These are phyloP conservation scores for Trametes maxima DNA, from an alignment of 768 basidiomycete species.

Conservation along the genomic window DNA sequence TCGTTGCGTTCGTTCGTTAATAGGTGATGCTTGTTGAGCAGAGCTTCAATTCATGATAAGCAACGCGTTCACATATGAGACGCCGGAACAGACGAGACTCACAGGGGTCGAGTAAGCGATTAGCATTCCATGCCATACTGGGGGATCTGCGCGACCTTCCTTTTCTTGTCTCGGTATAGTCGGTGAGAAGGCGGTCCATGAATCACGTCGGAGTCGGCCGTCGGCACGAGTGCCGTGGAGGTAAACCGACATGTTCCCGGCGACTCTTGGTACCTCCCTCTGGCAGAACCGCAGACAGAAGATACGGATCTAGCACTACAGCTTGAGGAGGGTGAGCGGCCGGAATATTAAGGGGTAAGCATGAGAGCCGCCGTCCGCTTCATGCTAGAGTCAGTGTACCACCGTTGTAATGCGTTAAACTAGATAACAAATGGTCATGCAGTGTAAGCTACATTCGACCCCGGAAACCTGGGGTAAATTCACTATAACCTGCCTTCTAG, in stretches of 20 bases:
- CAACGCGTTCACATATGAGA: background rate
- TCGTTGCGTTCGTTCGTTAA: background rate
- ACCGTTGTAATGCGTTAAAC: no score
- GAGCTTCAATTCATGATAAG: background rate
- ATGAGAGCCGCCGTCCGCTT: no score
- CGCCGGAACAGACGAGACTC: background rate
- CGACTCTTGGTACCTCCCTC: background rate
- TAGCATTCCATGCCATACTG: background rate
- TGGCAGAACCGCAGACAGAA: no score
- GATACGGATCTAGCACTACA: no score
- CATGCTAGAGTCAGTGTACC: no score
- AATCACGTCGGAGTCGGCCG: background rate
- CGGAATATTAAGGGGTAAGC: no score
- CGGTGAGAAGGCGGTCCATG: slow-evolving; percentile 1
- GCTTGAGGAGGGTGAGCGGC: no score
- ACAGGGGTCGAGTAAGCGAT: slow-evolving; percentile 1
- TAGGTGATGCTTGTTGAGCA: background rate
- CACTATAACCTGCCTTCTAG: slow-evolving; percentile 4
- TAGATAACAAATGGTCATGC: no score
- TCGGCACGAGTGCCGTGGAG: background rate
- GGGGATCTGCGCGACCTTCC: slow-evolving; percentile 6
- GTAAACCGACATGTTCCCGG: background rate
- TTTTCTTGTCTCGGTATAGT: slow-evolving; percentile 1
- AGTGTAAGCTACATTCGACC: background rate
- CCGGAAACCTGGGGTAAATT: background rate